These are phyloP conservation scores for Diospyros kaki DNA, from an alignment of 148 eudicot genomes.

Conservation along the genomic window DNA sequence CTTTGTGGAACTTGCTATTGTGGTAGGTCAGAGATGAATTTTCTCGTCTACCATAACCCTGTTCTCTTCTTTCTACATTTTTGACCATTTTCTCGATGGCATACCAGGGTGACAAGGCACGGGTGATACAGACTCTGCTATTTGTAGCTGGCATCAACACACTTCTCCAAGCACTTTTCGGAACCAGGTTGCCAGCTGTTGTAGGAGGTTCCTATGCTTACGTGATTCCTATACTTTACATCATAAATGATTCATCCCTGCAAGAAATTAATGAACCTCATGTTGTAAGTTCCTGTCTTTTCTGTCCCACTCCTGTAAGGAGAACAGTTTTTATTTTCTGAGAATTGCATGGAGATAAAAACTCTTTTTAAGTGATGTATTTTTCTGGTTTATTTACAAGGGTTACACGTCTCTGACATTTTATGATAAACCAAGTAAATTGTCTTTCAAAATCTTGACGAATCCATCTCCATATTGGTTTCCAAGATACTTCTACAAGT, in stretches of 20 bases:
- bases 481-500: not conserved
- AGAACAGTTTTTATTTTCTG: not conserved
- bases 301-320: not conserved
- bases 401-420: not conserved
- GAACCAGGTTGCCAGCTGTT: conserved; percentile 94
- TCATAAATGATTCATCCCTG: conserved; percentile 81
- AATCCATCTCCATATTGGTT: too few relatives aligned
- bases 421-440: not conserved
- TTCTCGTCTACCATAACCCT: conserved; percentile 1
- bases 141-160: conserved; percentile 96
- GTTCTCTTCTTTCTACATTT: not conserved
- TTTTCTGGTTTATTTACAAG: not conserved
- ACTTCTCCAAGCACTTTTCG: conserved; percentile 91
- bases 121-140: conserved; percentile 87
- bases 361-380: too few relatives aligned
- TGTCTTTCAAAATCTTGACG: not conserved
- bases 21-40: conserved; percentile 9
- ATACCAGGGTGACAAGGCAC: conserved; percentile 93
- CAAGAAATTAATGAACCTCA: conserved; percentile 63
- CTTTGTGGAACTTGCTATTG: conserved; percentile 12
- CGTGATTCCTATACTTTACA: conserved; percentile 76
- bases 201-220: conserved; percentile 96
- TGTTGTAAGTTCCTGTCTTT: conserved; percentile 48
- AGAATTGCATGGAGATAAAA: not conserved
- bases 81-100: conserved; percentile 14